Evolutionary conservation across 306 rosid genomes (phyloP).

Genomic region (Lagenaria siceraria): DNA sequence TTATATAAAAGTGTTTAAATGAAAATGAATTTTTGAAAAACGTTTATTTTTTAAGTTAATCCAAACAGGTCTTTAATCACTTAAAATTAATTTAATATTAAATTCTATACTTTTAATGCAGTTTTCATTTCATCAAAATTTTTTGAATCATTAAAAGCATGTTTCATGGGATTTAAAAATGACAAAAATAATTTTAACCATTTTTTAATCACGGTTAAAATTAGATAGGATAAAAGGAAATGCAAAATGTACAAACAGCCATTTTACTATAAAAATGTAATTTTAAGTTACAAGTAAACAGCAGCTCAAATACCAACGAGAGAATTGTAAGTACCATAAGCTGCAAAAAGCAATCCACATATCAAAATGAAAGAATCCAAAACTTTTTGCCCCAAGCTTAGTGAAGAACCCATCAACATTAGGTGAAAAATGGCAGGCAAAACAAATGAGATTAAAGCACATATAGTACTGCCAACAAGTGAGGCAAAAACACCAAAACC

Average conservation of each 20-base stretch:
- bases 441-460: conserved; percentile 75
- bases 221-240: background rate
- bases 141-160: no score
- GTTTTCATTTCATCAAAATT: no score
- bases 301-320: conserved; percentile 35
- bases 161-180: no score
- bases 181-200: no score
- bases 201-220: no score
- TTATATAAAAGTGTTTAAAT: no score
- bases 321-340: conserved; percentile 64
- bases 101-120: no score
- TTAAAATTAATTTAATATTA: no score
- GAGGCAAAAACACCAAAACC: conserved; percentile 64
- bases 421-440: conserved; percentile 78
- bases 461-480: conserved; percentile 75
- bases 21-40: no score
- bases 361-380: conserved; percentile 43
- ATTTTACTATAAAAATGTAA: background rate
- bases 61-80: no score
- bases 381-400: conserved; percentile 36
- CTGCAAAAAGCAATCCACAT: conserved; percentile 63
- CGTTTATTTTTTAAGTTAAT: no score
- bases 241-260: background rate
- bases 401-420: conserved; percentile 50
- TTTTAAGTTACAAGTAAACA: background rate